phyloP scores from a whole-genome alignment of 2,329 filamentous ascomycete genomes.

The Coleophoma crateriformis region DNA sequence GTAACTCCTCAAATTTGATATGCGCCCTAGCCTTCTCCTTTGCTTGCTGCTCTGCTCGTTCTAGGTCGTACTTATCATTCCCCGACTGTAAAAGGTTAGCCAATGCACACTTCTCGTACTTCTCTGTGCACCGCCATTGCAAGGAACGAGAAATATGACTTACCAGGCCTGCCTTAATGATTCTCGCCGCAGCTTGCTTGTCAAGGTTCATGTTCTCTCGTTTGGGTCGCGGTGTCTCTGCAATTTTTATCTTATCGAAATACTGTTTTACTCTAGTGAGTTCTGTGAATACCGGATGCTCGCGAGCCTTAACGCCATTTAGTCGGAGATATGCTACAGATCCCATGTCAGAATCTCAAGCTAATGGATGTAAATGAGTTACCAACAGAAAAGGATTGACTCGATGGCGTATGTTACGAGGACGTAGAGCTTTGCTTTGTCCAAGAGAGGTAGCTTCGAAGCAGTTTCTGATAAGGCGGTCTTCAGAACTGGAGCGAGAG shows the following conservation, averaged over 20 bases:
- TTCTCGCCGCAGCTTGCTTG: slow-evolving; percentile 71
- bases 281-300: slow-evolving; percentile 81
- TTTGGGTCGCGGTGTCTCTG: slow-evolving; percentile 57
- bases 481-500: slow-evolving; percentile 67
- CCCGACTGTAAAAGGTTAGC: slow-evolving; percentile 15
- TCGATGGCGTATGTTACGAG: slow-evolving; percentile 84
- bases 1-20: slow-evolving; percentile 37
- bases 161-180: slow-evolving; percentile 78
- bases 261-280: slow-evolving; percentile 84
- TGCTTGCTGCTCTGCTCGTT: slow-evolving; percentile 41
- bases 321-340: slow-evolving; percentile 66
- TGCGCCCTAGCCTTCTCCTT: slow-evolving; percentile 44
- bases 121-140: not conserved
- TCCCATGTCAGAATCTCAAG: not conserved
- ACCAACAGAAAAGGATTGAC: slow-evolving; percentile 77
- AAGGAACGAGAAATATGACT: slow-evolving; percentile 20
- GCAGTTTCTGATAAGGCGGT: slow-evolving; percentile 60
- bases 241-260: slow-evolving; percentile 81
- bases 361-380: too few species aligned
- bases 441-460: slow-evolving; percentile 80
- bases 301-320: slow-evolving; percentile 73
- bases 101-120: not conserved
- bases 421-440: slow-evolving; percentile 93
- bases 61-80: slow-evolving; percentile 44
- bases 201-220: slow-evolving; percentile 51